These are phyloP conservation scores for Tuber aestivum DNA, from an alignment of 495 filamentous ascomycete genomes.

Conservation along the genomic window DNA sequence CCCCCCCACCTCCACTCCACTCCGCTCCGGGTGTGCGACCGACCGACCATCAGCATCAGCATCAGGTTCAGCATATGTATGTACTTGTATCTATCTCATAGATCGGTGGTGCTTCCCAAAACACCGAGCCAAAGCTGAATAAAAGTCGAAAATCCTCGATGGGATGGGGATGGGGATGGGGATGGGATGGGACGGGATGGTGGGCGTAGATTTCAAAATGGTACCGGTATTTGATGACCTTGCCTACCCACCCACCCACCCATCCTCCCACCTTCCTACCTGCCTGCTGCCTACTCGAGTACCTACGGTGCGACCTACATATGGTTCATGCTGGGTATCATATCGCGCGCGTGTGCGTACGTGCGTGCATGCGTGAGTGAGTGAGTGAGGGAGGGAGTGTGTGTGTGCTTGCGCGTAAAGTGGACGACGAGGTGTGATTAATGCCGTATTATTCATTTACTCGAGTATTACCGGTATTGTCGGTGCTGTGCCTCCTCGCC, in stretches of 20 bases:
- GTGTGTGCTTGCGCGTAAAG: background rate
- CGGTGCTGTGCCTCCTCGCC: background rate
- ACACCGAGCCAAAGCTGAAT: background rate
- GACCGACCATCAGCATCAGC: background rate
- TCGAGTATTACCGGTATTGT: background rate
- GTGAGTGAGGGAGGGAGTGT: too few species aligned
- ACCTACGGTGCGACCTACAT: background rate
- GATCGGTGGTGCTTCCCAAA: background rate
- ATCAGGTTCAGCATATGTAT: background rate
- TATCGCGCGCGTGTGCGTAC: background rate
- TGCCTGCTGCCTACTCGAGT: too few species aligned
- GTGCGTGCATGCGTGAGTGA: too few species aligned
- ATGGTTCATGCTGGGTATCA: background rate
- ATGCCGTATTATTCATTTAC: background rate
- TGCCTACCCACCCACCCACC: background rate
- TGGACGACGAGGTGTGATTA: background rate
- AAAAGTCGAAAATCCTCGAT: background rate
- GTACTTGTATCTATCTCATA: background rate
- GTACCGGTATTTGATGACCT: background rate
- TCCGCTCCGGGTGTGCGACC: constrained; percentile 3
- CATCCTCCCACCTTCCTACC: too few species aligned
- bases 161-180: background rate
- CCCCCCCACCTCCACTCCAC: background rate
- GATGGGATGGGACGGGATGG: background rate
- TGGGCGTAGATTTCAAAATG: background rate